Evolutionary conservation across 129 eudicot species (phyloP).

Genomic region (Logfia minima): DNA sequence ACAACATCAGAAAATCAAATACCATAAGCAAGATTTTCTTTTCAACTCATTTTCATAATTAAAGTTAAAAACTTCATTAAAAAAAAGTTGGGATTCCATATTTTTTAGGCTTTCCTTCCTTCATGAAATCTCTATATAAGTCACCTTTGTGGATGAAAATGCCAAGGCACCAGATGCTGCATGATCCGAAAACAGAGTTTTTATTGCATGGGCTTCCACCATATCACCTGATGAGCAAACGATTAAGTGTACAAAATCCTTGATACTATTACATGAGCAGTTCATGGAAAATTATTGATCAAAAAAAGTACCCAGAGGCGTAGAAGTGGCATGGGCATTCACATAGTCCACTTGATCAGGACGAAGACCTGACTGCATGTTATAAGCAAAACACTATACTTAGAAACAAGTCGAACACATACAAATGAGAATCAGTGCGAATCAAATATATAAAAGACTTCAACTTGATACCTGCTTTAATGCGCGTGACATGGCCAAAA

Average conservation of each 20-base stretch:
- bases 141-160: slow-evolving; percentile 93
- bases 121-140: neutral
- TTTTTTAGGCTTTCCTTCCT: neutral
- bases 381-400: slow-evolving; percentile 6
- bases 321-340: slow-evolving; percentile 98
- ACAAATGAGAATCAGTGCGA: neutral
- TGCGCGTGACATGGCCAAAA: slow-evolving; percentile 84
- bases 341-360: slow-evolving; percentile 87
- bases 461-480: slow-evolving; percentile 60
- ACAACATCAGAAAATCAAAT: slow-evolving; percentile 17
- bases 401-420: neutral
- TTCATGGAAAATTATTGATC: neutral
- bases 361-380: slow-evolving; percentile 70
- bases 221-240: slow-evolving; percentile 62
- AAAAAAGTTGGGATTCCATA: neutral
- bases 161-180: slow-evolving; percentile 76
- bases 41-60: neutral
- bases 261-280: neutral
- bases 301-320: slow-evolving; percentile 61
- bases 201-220: slow-evolving; percentile 82
- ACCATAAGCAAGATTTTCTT: neutral
- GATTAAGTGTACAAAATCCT: neutral
- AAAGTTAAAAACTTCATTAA: neutral
- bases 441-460: neutral
- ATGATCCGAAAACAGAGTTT: slow-evolving; percentile 62